These are phyloP conservation scores for Cicer yamashitae DNA, from an alignment of 306 rosid species.

Conservation along the genomic window DNA sequence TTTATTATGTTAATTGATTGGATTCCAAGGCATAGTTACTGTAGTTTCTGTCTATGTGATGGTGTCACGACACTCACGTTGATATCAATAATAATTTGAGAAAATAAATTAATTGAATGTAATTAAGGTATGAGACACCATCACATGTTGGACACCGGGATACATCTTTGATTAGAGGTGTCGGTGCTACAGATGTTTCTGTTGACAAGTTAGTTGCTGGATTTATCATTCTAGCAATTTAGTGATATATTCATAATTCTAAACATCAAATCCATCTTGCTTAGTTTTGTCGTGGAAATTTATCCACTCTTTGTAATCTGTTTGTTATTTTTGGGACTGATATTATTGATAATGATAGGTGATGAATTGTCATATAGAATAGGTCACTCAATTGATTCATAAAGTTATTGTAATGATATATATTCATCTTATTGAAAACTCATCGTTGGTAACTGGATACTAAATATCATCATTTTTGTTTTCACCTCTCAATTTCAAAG, in stretches of 20 bases:
- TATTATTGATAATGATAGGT: constrained; percentile 22
- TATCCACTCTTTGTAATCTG: neutral
- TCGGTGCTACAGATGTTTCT: no score
- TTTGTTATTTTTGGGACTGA: neutral
- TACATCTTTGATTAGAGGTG: no score
- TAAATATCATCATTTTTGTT: neutral
- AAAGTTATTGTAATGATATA: neutral
- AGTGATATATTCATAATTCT: neutral
- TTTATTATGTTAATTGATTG: constrained; percentile 18
- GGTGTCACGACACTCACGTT: no score
- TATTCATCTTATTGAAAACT: neutral
- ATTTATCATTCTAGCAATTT: neutral
- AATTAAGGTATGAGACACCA: no score
- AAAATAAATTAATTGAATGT: no score
- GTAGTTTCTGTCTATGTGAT: neutral
- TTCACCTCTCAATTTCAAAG: neutral
- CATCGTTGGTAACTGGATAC: neutral
- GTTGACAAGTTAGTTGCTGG: neutral
- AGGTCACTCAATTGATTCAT: neutral
- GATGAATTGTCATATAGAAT: neutral
- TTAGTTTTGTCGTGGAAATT: neutral
- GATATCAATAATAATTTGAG: no score
- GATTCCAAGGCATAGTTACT: neutral
- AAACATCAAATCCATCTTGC: neutral
- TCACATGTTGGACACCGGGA: no score